Conservation (phyloP, 2,329 filamentous ascomycete species). For the Cytospora leucostoma region DNA sequence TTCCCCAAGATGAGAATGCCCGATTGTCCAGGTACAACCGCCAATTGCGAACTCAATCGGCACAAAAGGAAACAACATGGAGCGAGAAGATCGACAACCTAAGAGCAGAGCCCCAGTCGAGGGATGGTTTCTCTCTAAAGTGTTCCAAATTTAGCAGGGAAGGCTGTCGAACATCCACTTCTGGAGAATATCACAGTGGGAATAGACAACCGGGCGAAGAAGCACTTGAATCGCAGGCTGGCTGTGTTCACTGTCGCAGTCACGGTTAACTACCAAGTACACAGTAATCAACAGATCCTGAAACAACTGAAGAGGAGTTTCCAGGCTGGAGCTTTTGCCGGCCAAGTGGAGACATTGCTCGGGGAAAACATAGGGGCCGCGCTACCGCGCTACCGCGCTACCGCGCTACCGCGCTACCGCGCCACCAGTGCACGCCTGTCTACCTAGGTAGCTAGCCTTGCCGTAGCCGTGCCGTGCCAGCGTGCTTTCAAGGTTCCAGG, state of each 20-base stretch:
- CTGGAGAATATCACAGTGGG: background rate
- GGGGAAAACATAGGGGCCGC: background rate
- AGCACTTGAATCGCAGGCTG: background rate
- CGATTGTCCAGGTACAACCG: background rate
- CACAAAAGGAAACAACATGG: background rate
- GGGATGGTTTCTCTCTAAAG: conserved; percentile 8
- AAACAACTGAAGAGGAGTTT: background rate
- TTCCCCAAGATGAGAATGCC: background rate
- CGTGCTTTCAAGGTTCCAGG: background rate
- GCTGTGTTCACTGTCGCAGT: background rate
- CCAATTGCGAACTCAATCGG: background rate
- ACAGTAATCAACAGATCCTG: background rate
- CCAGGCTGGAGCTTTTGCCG: background rate
- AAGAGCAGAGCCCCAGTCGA: conserved; percentile 16
- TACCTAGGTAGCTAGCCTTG: background rate
- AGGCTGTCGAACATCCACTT: background rate
- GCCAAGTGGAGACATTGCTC: background rate
- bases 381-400: too few relatives aligned
- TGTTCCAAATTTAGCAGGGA: conserved; percentile 14
- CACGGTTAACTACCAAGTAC: too few relatives aligned
- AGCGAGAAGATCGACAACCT: background rate
- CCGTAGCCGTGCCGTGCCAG: background rate
- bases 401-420: too few relatives aligned
- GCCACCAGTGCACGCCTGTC: background rate
- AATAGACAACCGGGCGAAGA: background rate